Conservation (phyloP, 2,329 filamentous ascomycete genomes). For the Teratosphaeria epicoccoides region DNA sequence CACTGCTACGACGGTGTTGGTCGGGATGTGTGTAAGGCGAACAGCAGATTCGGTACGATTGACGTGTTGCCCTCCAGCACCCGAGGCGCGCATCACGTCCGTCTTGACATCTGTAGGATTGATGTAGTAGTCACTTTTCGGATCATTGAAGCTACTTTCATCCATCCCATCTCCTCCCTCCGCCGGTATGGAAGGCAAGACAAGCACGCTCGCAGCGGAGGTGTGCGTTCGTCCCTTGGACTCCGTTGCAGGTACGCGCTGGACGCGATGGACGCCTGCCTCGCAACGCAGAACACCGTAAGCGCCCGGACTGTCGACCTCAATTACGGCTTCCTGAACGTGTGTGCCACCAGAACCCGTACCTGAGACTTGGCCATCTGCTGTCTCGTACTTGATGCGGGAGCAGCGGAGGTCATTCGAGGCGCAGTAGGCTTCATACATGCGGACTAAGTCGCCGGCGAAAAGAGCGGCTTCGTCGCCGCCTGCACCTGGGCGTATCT, state of each 20-base stretch:
- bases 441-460: conserved; percentile 72
- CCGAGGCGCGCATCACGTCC: conserved; percentile 85
- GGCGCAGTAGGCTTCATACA: conserved; percentile 76
- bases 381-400: conserved; percentile 69
- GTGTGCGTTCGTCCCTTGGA: conserved; percentile 87
- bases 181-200: conserved; percentile 71
- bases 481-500: conserved; percentile 84
- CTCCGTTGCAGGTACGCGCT: conserved; percentile 86
- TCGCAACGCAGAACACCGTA: conserved; percentile 78
- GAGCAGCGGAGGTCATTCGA: conserved; percentile 55
- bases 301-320: conserved; percentile 64
- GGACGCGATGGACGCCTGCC: conserved; percentile 89
- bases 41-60: conserved; percentile 97
- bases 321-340: conserved; percentile 77
- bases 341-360: conserved; percentile 52
- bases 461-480: conserved; percentile 88
- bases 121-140: conserved; percentile 84
- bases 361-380: conserved; percentile 45
- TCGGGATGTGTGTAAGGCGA: conserved; percentile 80
- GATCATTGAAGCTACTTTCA: conserved; percentile 61
- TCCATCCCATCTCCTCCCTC: conserved; percentile 37
- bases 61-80: conserved; percentile 93
- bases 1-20: conserved; percentile 76
- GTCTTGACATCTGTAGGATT: conserved; percentile 69
- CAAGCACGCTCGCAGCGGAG: conserved; percentile 82